Conservation (phyloP, 441 rosid species). For the Biscutella laevigata region DNA sequence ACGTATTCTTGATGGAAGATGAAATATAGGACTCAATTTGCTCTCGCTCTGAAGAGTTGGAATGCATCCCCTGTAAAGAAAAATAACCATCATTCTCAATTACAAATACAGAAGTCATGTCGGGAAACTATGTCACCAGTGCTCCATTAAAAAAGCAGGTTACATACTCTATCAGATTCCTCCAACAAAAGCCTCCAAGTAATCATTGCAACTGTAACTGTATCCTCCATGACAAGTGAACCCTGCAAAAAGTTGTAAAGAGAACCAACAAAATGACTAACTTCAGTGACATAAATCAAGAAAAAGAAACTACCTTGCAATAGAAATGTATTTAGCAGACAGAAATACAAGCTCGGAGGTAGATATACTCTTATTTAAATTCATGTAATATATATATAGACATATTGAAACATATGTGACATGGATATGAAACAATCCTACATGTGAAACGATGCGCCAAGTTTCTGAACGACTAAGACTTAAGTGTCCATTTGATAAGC, state of each 20-base stretch:
- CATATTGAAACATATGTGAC: neutral
- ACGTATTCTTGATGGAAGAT: constrained; percentile 75
- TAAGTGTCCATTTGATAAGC: neutral
- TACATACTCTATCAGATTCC: constrained; percentile 77
- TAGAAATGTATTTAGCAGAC: neutral
- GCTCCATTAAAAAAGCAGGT: constrained; percentile 2
- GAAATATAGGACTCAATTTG: constrained; percentile 79
- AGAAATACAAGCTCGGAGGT: neutral
- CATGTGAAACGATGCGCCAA: constrained; percentile 5
- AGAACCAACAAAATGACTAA: constrained; percentile 3
- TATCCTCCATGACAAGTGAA: constrained; percentile 61
- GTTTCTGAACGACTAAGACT: neutral
- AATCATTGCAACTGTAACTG: constrained; percentile 75
- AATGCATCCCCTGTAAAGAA: constrained; percentile 56
- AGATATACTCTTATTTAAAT: neutral
- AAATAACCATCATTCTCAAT: constrained; percentile 15
- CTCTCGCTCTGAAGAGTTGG: constrained; percentile 62
- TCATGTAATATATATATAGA: neutral
- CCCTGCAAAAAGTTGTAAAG: constrained; percentile 40
- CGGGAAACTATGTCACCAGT: constrained; percentile 6
- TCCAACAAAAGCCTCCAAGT: constrained; percentile 82
- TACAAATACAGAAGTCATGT: constrained; percentile 10
- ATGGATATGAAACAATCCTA: neutral
- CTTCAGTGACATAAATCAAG: neutral
- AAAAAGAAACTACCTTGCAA: constrained; percentile 4